Conservation (phyloP, 1,284 basidiomycete genomes). For the Filobasidium uniguttulatum region DNA sequence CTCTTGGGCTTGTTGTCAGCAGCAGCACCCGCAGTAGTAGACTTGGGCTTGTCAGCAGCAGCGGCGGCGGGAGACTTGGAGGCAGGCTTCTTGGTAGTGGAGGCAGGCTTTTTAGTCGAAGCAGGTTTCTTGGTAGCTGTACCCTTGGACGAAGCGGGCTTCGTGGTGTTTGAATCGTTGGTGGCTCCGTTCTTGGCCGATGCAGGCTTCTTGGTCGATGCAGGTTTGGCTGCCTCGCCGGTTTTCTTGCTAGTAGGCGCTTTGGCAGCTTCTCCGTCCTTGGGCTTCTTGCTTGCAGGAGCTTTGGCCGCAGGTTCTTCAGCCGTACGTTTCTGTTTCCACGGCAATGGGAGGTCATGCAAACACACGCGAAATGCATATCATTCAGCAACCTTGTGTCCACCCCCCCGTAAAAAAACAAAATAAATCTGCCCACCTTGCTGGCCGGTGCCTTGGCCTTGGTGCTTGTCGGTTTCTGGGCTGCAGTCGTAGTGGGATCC, state of each 20-base stretch:
- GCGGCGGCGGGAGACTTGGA: slow-evolving; percentile 8
- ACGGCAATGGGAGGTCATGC: neutral
- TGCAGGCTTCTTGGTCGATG: neutral
- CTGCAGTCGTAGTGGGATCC: slow-evolving; percentile 7
- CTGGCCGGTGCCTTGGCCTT: slow-evolving; percentile 13
- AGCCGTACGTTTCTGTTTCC: slow-evolving; percentile 12
- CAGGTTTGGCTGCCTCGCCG: neutral
- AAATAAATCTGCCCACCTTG: neutral
- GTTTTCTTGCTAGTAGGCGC: slow-evolving; percentile 7
- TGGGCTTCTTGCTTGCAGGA: slow-evolving; percentile 9
- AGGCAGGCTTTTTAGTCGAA: slow-evolving; percentile 12
- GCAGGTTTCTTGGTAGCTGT: slow-evolving; percentile 7
- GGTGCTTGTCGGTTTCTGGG: slow-evolving; percentile 16
- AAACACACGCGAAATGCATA: neutral
- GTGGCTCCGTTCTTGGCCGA: neutral
- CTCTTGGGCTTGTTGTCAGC: slow-evolving; percentile 8
- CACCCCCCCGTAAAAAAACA: neutral
- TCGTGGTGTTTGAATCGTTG: neutral
- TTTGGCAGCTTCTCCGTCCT: slow-evolving; percentile 5
- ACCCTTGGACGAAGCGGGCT: slow-evolving; percentile 9
- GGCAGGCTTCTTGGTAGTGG: slow-evolving; percentile 7
- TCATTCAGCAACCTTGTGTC: neutral
- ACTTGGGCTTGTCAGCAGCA: slow-evolving; percentile 9
- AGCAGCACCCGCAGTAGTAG: slow-evolving; percentile 7
- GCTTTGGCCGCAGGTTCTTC: slow-evolving; percentile 10